Evolutionary conservation across 345 rosid species (phyloP).

Genomic region (Dipteronia dyeriana): DNA sequence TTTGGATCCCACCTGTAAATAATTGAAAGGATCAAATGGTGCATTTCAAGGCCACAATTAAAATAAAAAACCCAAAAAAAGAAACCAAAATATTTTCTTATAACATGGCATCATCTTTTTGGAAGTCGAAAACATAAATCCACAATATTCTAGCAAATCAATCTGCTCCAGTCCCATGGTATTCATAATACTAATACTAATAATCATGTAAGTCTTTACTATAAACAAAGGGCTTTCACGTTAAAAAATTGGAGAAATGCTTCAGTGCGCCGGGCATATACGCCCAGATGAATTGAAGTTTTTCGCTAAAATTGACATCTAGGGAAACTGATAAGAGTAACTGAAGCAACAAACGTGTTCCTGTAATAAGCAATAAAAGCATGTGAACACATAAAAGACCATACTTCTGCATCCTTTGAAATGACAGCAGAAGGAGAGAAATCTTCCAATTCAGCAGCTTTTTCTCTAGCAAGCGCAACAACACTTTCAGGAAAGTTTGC

Average conservation of each 20-base stretch:
- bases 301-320: too few species aligned
- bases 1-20: conserved; percentile 63
- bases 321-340: not conserved
- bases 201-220: not conserved
- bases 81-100: not conserved
- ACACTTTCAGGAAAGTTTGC: conserved; percentile 97
- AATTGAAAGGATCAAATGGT: not conserved
- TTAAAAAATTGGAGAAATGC: not conserved
- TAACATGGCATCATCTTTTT: not conserved
- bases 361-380: not conserved
- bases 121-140: not conserved
- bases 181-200: not conserved
- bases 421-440: conserved; percentile 67
- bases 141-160: not conserved
- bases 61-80: not conserved
- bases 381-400: conserved; percentile 1
- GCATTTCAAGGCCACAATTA: not conserved
- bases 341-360: not conserved
- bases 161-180: not conserved
- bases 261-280: too few species aligned
- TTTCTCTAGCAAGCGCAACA: conserved; percentile 88
- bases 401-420: conserved; percentile 44
- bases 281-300: too few species aligned
- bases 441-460: conserved; percentile 95
- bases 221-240: conserved; percentile 10